Conservation (phyloP, 345 rosid genomes). For the Euphorbia peplus region DNA sequence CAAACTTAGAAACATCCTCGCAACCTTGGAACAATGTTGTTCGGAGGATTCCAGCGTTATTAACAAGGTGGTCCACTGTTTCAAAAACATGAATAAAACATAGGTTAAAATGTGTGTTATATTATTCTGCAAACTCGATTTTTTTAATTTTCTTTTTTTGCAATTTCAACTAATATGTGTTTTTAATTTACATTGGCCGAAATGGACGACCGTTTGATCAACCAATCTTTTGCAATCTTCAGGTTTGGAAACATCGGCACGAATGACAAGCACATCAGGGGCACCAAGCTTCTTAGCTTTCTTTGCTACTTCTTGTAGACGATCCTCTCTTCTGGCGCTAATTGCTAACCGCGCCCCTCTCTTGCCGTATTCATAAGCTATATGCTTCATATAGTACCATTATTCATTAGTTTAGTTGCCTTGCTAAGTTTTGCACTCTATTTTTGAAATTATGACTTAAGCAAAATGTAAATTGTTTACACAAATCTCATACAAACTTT, state of each 20-base stretch:
- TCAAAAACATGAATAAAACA: not conserved
- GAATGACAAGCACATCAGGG: slow-evolving; percentile 27
- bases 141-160: too few relatives aligned
- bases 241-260: slow-evolving; percentile 22
- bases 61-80: slow-evolving; percentile 38
- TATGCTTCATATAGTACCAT: slow-evolving; percentile 21
- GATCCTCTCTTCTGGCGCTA: slow-evolving; percentile 31
- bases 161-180: too few relatives aligned
- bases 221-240: slow-evolving; percentile 32
- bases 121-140: too few relatives aligned
- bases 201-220: slow-evolving; percentile 17
- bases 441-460: too few relatives aligned
- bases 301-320: slow-evolving; percentile 20
- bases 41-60: slow-evolving; percentile 53
- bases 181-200: slow-evolving; percentile 31
- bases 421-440: too few relatives aligned
- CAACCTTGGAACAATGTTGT: slow-evolving; percentile 46
- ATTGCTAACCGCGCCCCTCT: slow-evolving; percentile 40
- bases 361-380: slow-evolving; percentile 39
- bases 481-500: too few relatives aligned
- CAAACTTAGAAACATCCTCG: slow-evolving; percentile 34
- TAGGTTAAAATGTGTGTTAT: too few relatives aligned
- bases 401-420: not conserved
- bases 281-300: slow-evolving; percentile 27
- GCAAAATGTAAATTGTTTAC: too few relatives aligned